A percentile compares a stretch with the other conserved stretches of the same genome.
These are phyloP conservation scores for Fusarium pseudoanthophilum DNA, from an alignment of 2,329 filamentous ascomycete genomes.

Conservation along the genomic window DNA sequence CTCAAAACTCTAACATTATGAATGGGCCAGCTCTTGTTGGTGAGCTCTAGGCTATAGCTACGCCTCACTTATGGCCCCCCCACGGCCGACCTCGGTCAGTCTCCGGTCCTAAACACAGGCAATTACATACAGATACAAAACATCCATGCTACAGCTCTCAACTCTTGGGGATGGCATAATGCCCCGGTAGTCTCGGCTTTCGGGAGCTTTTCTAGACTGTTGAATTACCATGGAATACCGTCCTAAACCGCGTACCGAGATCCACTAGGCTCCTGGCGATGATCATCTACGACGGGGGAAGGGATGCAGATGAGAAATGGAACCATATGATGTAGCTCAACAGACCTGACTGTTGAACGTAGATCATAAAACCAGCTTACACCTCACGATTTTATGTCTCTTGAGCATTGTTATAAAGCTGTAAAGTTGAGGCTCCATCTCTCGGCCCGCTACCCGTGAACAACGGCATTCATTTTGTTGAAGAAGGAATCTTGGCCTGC, in stretches of 20 bases:
- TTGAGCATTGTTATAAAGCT: background rate
- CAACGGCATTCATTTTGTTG: conserved; percentile 27
- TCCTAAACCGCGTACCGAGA: conserved; percentile 28
- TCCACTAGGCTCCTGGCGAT: conserved; percentile 11
- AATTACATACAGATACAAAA: background rate
- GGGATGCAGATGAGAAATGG: background rate
- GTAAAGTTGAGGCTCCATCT: conserved; percentile 1
- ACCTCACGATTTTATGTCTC: background rate
- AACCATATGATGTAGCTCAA: conserved; percentile 8
- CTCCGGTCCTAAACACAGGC: conserved; percentile 13
- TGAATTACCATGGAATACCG: conserved; percentile 16
- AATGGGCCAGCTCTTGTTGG: conserved; percentile 19
- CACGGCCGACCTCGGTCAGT: conserved; percentile 31
- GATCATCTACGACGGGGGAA: conserved; percentile 6
- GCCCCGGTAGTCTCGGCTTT: conserved; percentile 33
- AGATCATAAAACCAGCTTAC: background rate
- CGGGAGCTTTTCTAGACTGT: conserved; percentile 1
- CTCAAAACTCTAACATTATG: conserved; percentile 10
- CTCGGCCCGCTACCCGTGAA: conserved; percentile 17
- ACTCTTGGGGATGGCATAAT: background rate
- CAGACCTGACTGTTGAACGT: conserved; percentile 3
- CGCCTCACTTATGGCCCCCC: conserved; percentile 26
- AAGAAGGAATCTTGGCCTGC: conserved; percentile 6
- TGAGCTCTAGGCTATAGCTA: conserved; percentile 23
- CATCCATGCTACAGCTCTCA: background rate